Conservation (phyloP, 345 rosid genomes). For the Dipteronia dyeriana region DNA sequence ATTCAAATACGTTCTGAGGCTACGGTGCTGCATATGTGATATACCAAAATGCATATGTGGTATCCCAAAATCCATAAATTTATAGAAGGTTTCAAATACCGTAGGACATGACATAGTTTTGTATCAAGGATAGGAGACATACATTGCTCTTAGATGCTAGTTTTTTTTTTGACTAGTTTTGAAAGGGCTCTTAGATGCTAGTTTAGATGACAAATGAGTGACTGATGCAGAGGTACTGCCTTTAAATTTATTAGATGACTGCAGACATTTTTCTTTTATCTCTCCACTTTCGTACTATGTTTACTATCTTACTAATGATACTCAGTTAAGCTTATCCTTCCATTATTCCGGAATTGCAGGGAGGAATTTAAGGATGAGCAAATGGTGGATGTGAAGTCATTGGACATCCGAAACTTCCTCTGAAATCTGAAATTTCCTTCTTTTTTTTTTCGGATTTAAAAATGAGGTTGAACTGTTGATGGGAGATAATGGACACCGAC, state of each 20-base stretch:
- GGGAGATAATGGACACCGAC: not conserved
- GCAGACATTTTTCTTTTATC: not conserved
- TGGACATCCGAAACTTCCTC: constrained; percentile 92
- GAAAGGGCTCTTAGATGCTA: not conserved
- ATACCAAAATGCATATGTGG: not conserved
- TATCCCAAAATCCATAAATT: not conserved
- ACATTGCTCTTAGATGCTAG: not conserved
- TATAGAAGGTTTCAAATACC: not conserved
- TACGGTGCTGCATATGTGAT: not conserved
- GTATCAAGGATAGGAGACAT: not conserved
- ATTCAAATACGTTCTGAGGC: not conserved
- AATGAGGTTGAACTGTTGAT: constrained; percentile 1
- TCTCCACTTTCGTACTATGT: not conserved
- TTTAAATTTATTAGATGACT: not conserved
- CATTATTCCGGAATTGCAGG: constrained; percentile 39
- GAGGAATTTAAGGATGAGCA: constrained; percentile 92
- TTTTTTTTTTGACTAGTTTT: not conserved
- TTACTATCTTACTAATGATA: not conserved
- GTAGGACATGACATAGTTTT: not conserved
- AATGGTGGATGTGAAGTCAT: constrained; percentile 73
- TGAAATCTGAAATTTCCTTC: constrained; percentile 27
- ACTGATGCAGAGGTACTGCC: not conserved
- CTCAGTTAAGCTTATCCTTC: too few relatives aligned
- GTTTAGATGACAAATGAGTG: not conserved
- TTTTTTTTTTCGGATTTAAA: constrained; percentile 5